Conservation (phyloP, 768 basidiomycete genomes). For the Erythrobasidium yunnanense region DNA sequence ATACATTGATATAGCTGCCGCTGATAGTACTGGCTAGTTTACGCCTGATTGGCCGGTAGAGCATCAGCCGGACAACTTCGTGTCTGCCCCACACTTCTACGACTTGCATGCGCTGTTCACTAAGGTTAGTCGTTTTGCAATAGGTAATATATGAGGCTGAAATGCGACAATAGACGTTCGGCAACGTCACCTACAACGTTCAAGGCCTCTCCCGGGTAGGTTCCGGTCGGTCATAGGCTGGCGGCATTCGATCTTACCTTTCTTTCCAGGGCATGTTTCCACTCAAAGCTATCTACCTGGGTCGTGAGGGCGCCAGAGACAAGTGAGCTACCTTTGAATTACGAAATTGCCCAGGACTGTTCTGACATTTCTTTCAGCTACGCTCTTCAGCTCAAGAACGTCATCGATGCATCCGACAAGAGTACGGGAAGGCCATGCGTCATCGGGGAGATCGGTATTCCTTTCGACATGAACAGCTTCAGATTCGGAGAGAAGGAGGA, state of each 20-base stretch:
- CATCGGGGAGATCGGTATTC: conserved; percentile 85
- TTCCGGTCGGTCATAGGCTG: too few species aligned
- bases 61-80: conserved; percentile 53
- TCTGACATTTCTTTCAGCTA: conserved; percentile 43
- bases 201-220: conserved; percentile 77
- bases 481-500: conserved; percentile 62
- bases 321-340: conserved; percentile 45
- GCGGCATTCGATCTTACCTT: too few species aligned
- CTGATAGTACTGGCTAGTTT: conserved; percentile 47
- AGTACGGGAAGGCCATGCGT: conserved; percentile 68
- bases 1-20: neutral
- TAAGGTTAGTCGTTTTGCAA: conserved; percentile 46
- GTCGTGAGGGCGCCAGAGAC: conserved; percentile 63
- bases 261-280: conserved; percentile 75
- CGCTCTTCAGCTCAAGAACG: conserved; percentile 63
- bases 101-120: conserved; percentile 78
- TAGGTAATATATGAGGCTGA: neutral
- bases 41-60: conserved; percentile 65
- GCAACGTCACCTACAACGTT: conserved; percentile 79
- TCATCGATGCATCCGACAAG: conserved; percentile 59
- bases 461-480: conserved; percentile 85
- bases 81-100: conserved; percentile 75
- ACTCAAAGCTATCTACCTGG: conserved; percentile 73
- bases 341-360: neutral
- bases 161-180: conserved; percentile 46